Evolutionary conservation across 495 filamentous ascomycete species (phyloP).

Genomic region (Rhizodiscina lignyota): DNA sequence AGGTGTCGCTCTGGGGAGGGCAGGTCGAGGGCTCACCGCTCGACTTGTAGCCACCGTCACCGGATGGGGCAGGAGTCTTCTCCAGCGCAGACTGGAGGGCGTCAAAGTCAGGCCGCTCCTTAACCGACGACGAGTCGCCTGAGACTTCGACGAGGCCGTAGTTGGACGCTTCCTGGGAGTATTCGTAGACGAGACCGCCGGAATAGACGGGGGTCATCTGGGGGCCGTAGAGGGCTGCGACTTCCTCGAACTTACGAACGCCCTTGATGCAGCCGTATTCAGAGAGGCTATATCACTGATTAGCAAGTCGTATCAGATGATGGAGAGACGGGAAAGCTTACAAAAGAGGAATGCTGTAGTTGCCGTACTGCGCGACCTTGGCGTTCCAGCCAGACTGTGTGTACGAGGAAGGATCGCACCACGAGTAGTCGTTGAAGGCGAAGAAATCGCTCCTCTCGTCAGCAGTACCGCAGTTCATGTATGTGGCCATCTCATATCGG

Average conservation of each 20-base stretch:
- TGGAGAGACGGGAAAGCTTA: conserved; percentile 14
- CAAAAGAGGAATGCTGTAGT: conserved; percentile 86
- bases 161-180: conserved; percentile 56
- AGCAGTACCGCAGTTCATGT: conserved; percentile 87
- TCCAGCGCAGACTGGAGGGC: conserved; percentile 48
- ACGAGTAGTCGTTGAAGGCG: conserved; percentile 97
- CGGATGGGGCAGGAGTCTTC: conserved; percentile 45
- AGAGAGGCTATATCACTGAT: conserved; percentile 45
- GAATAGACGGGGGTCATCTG: conserved; percentile 90
- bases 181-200: conserved; percentile 92
- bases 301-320: conserved; percentile 2
- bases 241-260: conserved; percentile 66
- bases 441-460: conserved; percentile 87
- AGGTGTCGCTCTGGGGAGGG: conserved; percentile 49
- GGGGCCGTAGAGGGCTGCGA: conserved; percentile 58
- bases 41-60: conserved; percentile 61
- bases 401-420: conserved; percentile 78
- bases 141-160: conserved; percentile 66
- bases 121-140: conserved; percentile 29
- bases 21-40: conserved; percentile 49
- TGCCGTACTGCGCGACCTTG: conserved; percentile 82
- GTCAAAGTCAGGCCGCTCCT: conserved; percentile 44
- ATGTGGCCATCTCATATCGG: conserved; percentile 74
- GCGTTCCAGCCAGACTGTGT: conserved; percentile 64
- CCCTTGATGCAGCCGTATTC: conserved; percentile 84